Evolutionary conservation across 2,329 filamentous ascomycete species (phyloP).

Genomic region (Ophiognomonia clavigignenti-juglandacearum): DNA sequence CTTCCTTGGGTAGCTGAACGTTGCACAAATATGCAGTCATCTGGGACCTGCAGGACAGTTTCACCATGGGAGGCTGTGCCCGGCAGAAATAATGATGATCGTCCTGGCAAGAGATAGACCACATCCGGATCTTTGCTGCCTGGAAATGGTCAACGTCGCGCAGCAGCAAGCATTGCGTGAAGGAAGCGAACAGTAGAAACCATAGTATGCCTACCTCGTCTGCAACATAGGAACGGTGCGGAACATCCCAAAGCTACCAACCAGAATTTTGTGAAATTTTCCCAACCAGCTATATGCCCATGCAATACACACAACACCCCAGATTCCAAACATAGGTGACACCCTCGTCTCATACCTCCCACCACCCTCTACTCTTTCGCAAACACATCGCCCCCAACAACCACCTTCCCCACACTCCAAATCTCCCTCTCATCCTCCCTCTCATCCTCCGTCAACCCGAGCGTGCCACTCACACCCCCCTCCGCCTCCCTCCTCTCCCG

Average conservation of each 20-base stretch:
- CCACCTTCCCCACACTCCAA: slow-evolving; percentile 90
- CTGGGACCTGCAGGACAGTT: too few relatives aligned
- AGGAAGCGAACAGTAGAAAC: not conserved
- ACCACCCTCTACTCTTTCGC: slow-evolving; percentile 28
- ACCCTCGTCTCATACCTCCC: slow-evolving; percentile 12
- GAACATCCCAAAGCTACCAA: not conserved
- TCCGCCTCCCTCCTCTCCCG: slow-evolving; percentile 88
- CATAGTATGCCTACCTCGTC: too few relatives aligned
- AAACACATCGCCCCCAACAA: slow-evolving; percentile 62
- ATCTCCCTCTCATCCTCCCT: slow-evolving; percentile 91
- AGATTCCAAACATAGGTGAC: slow-evolving; percentile 5
- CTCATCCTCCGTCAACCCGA: slow-evolving; percentile 87
- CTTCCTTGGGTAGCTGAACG: too few relatives aligned
- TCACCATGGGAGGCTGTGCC: too few relatives aligned
- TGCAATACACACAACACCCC: not conserved
- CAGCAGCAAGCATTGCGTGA: not conserved
- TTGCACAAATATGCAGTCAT: too few relatives aligned
- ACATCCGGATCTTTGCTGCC: too few relatives aligned
- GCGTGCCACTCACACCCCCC: slow-evolving; percentile 70
- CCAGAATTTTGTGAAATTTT: not conserved
- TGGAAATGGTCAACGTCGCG: too few relatives aligned
- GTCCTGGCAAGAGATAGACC: too few relatives aligned
- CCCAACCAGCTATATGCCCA: not conserved
- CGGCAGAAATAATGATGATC: too few relatives aligned
- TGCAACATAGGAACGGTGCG: not conserved